Base-by-base conservation (phyloP, 768 basidiomycete species). In the Trichaptum fuscoviolaceum region DNA sequence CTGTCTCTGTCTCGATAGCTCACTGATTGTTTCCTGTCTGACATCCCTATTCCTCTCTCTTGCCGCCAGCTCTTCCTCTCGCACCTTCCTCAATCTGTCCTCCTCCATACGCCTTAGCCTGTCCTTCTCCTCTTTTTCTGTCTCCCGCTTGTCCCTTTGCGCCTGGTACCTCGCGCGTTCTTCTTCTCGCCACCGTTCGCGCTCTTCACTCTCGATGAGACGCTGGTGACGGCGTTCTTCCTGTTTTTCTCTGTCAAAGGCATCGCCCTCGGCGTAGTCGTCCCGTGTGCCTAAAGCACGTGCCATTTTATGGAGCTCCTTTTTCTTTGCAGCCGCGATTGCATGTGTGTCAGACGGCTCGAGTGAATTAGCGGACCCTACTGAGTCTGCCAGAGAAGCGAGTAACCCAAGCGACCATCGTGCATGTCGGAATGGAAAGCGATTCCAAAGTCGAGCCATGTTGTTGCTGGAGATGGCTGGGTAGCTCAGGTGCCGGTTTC, bases 221-320 rank as follows among this genome's bases (percentile, higher is more conserved):
- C 89, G 83, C 64, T 82, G 83, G 17, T 84, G 75, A 71, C 81
- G 87, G n/a, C 81, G 75, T 72, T 95, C 91, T 70, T 94, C 93
- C 73, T 98, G 96, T 74, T 94, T 95, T 74, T 96, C 96, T 57
- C 87, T 83, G 76, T 96, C 90, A 76, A 99, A 98, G 0, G 96
- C 95, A 23, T 92, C 90, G 5, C 96, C 96, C 77, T 98, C 96
- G 27, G 85, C 79, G 71, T 98, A 96, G 72, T 91, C 88, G 7
- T 78, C 76, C 2, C 89, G 84, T 1, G 96, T 95, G 18, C 96
- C 96, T 20, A 99, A 80, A 1, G 96, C 96, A 67, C 84, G 81
- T 25, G 93, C 90, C 89, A 99, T 90, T 72, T 86, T 90, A 70
- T 83, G 84, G 67, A 98, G 83, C 75, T 98, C 96, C 9, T 82